Evolutionary conservation across 1,139 yeast species (phyloP), one percentile per base, ranked within the genome.

Genomic region (Diutina siamensis): DNA sequence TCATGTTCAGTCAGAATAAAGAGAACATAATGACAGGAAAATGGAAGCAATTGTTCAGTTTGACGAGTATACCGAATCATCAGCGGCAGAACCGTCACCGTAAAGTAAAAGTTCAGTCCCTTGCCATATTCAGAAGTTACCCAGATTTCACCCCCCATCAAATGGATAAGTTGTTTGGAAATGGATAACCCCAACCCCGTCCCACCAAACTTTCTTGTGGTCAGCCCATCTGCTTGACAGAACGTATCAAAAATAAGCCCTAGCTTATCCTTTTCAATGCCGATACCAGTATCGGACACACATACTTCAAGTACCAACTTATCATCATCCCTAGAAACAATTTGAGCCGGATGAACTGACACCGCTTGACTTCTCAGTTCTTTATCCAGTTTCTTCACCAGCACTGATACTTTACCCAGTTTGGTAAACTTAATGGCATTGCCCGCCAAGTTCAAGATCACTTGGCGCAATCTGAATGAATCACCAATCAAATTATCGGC

Each of bases 91-190:
- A 84, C 89, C 35, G 85, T 75, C 35, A 85, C 78, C 0, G 94
- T 83, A 59, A 85, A 85, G 60, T 77, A 82, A 59, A 85, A 85
- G 55, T 81, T 82, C 2, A 94, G 83, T 1, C 95, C 95, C 53
- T 74, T 68, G n/a, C 94, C 94, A 57, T 80, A 83, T 47, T 76
- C 76, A 1, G 92, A 83, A 31, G 84, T 78, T 35, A 85, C 95
- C 94, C 94, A 84, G 50, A 85, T 85, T 52, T 83, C 89, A 56
- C 84, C 95, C 42, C 95, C 95, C 95, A 86, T 85, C 50, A 86
- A 71, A 56, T 84, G 89, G 58, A 86, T 85, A 54, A 86, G 72
- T 55, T 86, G 87, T 60, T 84, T 84, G 7, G 95, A 86, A 61
- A 86, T 86, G 1, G 94, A 83, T 48, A 86, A 71, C 22, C 95